These are phyloP conservation scores for Solanum sejunctum DNA, from an alignment of 257 asterid species.

Conservation along the genomic window DNA sequence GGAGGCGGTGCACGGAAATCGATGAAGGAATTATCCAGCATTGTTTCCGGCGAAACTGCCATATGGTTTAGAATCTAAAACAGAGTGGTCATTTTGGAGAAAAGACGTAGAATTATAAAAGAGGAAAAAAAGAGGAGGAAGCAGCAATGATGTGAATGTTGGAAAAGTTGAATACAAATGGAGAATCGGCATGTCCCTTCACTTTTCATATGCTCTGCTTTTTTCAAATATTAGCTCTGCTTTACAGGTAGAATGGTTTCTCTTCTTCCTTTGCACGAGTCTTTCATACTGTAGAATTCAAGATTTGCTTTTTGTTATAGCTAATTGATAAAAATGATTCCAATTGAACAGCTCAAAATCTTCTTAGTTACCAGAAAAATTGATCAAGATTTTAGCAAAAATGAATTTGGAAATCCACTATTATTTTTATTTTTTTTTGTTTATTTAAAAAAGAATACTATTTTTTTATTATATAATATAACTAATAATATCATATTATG, in stretches of 20 bases:
- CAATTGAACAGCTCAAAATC: not conserved
- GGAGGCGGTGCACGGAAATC: slow-evolving; percentile 94
- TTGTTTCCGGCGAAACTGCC: slow-evolving; percentile 38
- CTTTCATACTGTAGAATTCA: not conserved
- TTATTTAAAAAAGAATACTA: too few relatives aligned
- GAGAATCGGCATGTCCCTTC: slow-evolving; percentile 25
- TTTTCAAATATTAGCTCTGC: slow-evolving; percentile 24
- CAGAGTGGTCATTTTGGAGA: not conserved
- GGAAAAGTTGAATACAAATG: slow-evolving; percentile 31
- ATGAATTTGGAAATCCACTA: too few relatives aligned
- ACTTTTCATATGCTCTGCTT: slow-evolving; percentile 19
- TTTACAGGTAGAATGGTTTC: slow-evolving; percentile 47
- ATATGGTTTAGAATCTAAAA: slow-evolving; percentile 2
- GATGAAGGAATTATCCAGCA: slow-evolving; percentile 22
- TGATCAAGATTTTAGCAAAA: too few relatives aligned
- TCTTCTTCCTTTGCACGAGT: not conserved
- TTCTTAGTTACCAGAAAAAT: not conserved
- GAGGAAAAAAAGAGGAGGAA: slow-evolving; percentile 12
- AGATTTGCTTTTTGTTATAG: not conserved
- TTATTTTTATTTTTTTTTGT: too few relatives aligned
- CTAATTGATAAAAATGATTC: not conserved
- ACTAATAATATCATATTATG: too few relatives aligned
- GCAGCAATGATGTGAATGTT: slow-evolving; percentile 77
- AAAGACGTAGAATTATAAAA: not conserved
- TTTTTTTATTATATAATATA: too few relatives aligned